Evolutionary conservation across 345 rosid genomes (phyloP).

Genomic region (Euphorbia peplus): DNA sequence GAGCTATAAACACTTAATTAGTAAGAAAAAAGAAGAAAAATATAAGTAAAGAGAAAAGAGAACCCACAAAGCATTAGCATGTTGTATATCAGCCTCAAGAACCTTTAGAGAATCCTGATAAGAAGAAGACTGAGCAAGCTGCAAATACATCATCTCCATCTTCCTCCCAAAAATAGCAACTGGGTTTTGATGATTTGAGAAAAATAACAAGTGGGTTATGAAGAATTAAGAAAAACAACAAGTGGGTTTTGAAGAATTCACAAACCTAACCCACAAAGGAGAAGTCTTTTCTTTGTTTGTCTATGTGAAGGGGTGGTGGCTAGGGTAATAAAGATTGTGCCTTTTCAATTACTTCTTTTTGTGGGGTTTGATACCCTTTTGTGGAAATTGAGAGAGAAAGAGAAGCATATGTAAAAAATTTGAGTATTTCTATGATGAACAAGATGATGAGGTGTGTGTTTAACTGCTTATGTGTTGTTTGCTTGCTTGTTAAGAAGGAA

Average conservation of each 20-base stretch:
- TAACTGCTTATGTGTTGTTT: slow-evolving; percentile 5
- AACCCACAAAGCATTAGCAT: slow-evolving; percentile 87
- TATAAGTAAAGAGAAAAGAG: background rate
- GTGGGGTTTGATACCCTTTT: background rate
- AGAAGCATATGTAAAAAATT: slow-evolving; percentile 9
- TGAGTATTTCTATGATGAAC: slow-evolving; percentile 4
- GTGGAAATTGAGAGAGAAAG: slow-evolving; percentile 14
- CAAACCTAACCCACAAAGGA: slow-evolving; percentile 4
- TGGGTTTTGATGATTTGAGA: background rate
- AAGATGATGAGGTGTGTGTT: background rate
- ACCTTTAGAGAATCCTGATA: slow-evolving; percentile 74
- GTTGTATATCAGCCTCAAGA: slow-evolving; percentile 81
- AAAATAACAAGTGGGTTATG: background rate
- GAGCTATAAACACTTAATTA: background rate
- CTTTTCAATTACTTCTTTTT: background rate
- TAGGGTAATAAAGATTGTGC: background rate
- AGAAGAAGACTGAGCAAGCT: slow-evolving; percentile 24
- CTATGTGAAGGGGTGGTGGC: slow-evolving; percentile 14
- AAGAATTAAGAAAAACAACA: background rate
- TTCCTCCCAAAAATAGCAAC: background rate
- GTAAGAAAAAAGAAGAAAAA: slow-evolving; percentile 11
- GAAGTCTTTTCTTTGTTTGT: background rate
- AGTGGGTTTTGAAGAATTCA: background rate
- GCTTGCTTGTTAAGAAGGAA: too few relatives aligned
- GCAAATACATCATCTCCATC: slow-evolving; percentile 29